These are phyloP conservation scores for Nothomitra cinnamomea DNA, from an alignment of 2,329 filamentous ascomycete genomes.

Conservation along the genomic window DNA sequence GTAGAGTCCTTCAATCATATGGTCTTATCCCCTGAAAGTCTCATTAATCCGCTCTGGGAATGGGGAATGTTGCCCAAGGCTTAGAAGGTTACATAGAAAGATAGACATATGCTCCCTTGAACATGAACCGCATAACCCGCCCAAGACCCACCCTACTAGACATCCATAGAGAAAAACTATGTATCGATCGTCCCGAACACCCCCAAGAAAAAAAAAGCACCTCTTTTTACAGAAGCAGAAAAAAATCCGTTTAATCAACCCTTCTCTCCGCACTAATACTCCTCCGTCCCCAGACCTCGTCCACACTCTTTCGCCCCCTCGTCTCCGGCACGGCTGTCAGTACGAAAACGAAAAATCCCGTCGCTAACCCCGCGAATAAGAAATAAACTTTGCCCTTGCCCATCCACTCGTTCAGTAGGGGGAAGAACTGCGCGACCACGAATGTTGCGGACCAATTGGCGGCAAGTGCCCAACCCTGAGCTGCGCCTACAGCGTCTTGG, in stretches of 20 bases:
- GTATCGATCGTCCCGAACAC: too few species aligned
- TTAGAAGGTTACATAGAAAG: too few species aligned
- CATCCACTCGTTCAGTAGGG: conserved; percentile 60
- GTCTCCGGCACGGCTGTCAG: conserved; percentile 68
- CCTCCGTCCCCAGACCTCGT: conserved; percentile 78
- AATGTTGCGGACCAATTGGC: conserved; percentile 88
- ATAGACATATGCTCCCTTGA: too few species aligned
- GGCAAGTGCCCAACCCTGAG: conserved; percentile 73
- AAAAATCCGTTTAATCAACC: not conserved
- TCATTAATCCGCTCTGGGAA: too few species aligned
- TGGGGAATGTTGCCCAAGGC: too few species aligned
- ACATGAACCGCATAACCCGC: too few species aligned
- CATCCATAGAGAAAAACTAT: too few species aligned
- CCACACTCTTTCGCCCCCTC: conserved; percentile 62
- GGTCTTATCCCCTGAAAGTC: too few species aligned
- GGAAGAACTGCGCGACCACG: conserved; percentile 87
- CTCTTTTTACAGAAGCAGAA: too few species aligned
- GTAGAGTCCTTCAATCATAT: too few species aligned
- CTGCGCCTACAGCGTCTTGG: conserved; percentile 76
- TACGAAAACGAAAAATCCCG: conserved; percentile 54
- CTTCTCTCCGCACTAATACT: conserved; percentile 14
- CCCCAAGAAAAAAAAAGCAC: too few species aligned
- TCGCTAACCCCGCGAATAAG: conserved; percentile 65
- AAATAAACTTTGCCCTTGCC: conserved; percentile 81
- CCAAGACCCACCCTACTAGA: too few species aligned